phyloP scores from a whole-genome alignment of 345 rosid species.

The Lagerstroemia speciosa region DNA sequence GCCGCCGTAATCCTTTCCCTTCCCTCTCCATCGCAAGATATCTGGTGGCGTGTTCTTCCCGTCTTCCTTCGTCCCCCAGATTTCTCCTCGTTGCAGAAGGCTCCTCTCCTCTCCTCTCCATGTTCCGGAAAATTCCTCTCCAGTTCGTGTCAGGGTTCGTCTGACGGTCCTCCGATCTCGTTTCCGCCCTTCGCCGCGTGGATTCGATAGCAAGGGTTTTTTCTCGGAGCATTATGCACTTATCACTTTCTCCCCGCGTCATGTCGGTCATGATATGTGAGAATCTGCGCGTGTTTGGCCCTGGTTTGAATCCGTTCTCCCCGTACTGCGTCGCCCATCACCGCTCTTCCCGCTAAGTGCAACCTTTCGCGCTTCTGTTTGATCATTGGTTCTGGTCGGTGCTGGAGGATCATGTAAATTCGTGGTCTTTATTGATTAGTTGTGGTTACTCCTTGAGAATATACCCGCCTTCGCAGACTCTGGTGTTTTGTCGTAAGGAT shows the following conservation, averaged over 20 bases:
- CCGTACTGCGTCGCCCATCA: constrained; percentile 93
- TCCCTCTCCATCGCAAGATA: no score
- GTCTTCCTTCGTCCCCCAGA: background rate
- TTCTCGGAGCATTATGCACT: constrained; percentile 36
- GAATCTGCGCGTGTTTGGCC: constrained; percentile 79
- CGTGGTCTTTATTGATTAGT: background rate
- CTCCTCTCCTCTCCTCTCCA: background rate
- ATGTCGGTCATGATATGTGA: constrained; percentile 24
- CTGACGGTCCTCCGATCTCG: constrained; percentile 2
- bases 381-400: background rate
- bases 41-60: no score
- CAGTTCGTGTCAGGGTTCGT: constrained; percentile 19
- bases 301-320: constrained; percentile 84
- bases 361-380: background rate
- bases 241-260: constrained; percentile 32
- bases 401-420: constrained; percentile 2
- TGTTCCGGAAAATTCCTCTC: background rate
- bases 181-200: background rate
- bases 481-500: background rate
- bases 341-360: constrained; percentile 36
- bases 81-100: constrained; percentile 3
- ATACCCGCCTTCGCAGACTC: background rate
- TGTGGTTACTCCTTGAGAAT: background rate
- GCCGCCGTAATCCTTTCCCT: no score
- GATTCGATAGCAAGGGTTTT: constrained; percentile 13